Conservation (phyloP, 345 rosid species). For the Populus tremula region DNA sequence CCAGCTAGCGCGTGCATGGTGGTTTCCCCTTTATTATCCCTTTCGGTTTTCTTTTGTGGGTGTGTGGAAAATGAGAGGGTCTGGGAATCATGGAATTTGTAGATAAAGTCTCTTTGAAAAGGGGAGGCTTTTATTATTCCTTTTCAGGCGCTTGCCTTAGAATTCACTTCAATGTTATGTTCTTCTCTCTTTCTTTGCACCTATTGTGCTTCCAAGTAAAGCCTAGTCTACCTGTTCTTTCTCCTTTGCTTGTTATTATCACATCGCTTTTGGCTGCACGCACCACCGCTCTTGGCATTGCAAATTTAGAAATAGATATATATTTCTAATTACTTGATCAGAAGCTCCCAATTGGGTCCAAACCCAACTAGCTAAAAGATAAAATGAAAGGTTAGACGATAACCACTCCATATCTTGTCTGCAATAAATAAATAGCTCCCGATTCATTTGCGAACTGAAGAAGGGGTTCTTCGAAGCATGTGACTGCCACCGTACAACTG, state of each 20-base stretch:
- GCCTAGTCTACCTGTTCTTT: not conserved
- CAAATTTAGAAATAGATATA: too few relatives aligned
- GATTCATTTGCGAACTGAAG: not conserved
- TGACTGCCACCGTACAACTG: not conserved
- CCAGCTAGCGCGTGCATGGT: not conserved
- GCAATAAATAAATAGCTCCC: not conserved
- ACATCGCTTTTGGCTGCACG: not conserved
- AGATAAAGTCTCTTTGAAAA: slow-evolving; percentile 30
- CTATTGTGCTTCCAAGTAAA: not conserved
- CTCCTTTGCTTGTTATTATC: not conserved
- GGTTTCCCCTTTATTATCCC: slow-evolving; percentile 1
- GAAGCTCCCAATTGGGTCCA: not conserved
- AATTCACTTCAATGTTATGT: slow-evolving; percentile 14
- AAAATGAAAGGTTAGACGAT: not conserved
- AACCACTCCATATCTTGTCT: not conserved
- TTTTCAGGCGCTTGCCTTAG: slow-evolving; percentile 22
- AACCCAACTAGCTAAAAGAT: not conserved
- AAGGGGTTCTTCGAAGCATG: not conserved
- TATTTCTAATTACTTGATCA: not conserved
- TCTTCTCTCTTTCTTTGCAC: not conserved
- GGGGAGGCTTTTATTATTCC: slow-evolving; percentile 15
- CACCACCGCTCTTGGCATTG: not conserved
- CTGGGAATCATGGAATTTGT: slow-evolving; percentile 16
- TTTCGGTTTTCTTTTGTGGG: not conserved
- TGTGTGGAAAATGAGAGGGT: not conserved